Evolutionary conservation across 2,329 filamentous ascomycete species (phyloP).

Genomic region (Myriosclerotinia curreyana): DNA sequence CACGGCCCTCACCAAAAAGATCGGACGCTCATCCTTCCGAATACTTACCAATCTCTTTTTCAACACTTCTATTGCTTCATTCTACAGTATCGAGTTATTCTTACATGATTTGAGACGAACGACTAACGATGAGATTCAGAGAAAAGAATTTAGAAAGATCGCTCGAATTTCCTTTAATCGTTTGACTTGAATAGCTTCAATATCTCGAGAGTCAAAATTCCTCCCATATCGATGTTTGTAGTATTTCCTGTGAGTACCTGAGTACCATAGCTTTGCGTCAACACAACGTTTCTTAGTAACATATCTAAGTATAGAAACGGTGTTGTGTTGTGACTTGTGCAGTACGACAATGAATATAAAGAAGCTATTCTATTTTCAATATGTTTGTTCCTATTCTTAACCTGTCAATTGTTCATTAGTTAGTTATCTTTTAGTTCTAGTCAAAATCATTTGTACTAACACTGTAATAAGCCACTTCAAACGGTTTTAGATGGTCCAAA

Average conservation of each 20-base stretch:
- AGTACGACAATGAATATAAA: constrained; percentile 1
- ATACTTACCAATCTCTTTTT: constrained; percentile 28
- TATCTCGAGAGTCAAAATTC: constrained; percentile 11
- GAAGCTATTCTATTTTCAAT: constrained; percentile 7
- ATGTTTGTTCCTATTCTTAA: constrained; percentile 14
- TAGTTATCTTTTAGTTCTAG: background rate
- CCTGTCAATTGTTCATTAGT: constrained; percentile 16
- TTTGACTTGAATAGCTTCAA: constrained; percentile 7
- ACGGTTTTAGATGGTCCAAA: constrained; percentile 18
- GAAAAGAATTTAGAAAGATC: background rate
- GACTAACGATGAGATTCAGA: too few species aligned
- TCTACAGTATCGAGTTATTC: background rate
- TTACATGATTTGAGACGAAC: constrained; percentile 14
- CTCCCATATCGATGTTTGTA: too few species aligned
- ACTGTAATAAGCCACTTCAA: constrained; percentile 7
- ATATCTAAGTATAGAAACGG: constrained; percentile 8
- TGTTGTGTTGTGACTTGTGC: constrained; percentile 9
- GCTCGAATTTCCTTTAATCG: background rate
- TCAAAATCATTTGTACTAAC: background rate
- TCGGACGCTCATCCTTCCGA: constrained; percentile 32
- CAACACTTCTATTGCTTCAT: constrained; percentile 16
- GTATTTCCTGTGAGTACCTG: constrained; percentile 8
- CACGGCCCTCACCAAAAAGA: constrained; percentile 9
- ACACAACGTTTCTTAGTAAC: constrained; percentile 14
- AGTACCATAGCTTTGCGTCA: constrained; percentile 1